Evolutionary conservation across 768 basidiomycete genomes (phyloP).

Genomic region (Cantharellus cinnabarinus): DNA sequence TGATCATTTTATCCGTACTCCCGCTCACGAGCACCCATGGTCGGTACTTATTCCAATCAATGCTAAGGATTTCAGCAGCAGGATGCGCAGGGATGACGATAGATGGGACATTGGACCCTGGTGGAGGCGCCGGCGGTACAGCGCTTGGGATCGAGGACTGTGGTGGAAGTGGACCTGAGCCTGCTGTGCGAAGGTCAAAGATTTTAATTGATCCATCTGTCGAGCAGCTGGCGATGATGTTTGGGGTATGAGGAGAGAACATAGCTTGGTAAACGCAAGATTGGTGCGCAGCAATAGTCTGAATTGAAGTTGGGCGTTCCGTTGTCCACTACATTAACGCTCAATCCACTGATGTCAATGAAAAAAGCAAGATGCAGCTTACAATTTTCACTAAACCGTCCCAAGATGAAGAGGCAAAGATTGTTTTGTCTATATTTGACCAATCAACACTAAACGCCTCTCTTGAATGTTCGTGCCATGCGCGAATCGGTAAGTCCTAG

Average conservation of each 20-base stretch:
- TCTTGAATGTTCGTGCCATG: constrained; percentile 85
- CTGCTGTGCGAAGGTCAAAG: constrained; percentile 32
- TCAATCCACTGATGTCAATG: neutral
- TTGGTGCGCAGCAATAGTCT: constrained; percentile 65
- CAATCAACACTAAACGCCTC: constrained; percentile 92
- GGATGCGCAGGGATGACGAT: constrained; percentile 61
- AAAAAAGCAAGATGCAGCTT: constrained; percentile 15
- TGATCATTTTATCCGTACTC: constrained; percentile 56
- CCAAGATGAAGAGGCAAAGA: constrained; percentile 78
- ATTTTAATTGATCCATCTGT: constrained; percentile 70
- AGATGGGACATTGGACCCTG: constrained; percentile 25
- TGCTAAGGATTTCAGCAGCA: constrained; percentile 46
- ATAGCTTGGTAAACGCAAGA: constrained; percentile 77
- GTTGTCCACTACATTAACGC: constrained; percentile 53
- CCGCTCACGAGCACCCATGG: constrained; percentile 57
- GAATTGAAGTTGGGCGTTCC: constrained; percentile 54
- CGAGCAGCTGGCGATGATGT: constrained; percentile 63
- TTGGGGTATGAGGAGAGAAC: constrained; percentile 83
- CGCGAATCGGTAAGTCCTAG: constrained; percentile 73
- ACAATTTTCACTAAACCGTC: constrained; percentile 81
- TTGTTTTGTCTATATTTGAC: constrained; percentile 82
- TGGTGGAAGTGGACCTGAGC: constrained; percentile 2
- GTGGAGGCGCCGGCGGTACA: neutral
- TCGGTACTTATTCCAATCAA: constrained; percentile 90
- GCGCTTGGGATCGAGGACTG: neutral